A percentile compares a stretch with the other conserved stretches of the same genome.
These are phyloP conservation scores for Pyronema omphalodes DNA, from an alignment of 495 filamentous ascomycete genomes.

Conservation along the genomic window DNA sequence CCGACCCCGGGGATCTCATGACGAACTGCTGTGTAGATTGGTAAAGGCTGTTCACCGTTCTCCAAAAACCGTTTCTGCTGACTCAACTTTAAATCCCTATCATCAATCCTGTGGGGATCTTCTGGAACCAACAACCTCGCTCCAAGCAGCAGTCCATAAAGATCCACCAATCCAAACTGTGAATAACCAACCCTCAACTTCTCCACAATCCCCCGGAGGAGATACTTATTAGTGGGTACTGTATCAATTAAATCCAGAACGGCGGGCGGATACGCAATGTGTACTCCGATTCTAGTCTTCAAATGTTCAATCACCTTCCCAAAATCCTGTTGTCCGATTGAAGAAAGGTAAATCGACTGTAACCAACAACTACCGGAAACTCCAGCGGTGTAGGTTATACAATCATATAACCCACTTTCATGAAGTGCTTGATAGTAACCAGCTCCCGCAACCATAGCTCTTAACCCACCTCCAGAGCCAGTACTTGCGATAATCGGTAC, in stretches of 20 bases:
- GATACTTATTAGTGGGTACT: conserved; percentile 79
- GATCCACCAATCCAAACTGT: conserved; percentile 75
- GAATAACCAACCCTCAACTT: conserved; percentile 71
- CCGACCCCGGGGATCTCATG: conserved; percentile 76
- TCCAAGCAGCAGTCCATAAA: conserved; percentile 73
- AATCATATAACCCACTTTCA: conserved; percentile 79
- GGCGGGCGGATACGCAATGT: conserved; percentile 79
- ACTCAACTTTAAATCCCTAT: conserved; percentile 70
- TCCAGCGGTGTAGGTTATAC: conserved; percentile 81
- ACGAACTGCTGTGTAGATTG: conserved; percentile 85
- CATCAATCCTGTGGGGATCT: conserved; percentile 57
- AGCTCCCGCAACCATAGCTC: conserved; percentile 75
- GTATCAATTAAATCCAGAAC: conserved; percentile 58
- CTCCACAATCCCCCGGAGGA: conserved; percentile 74
- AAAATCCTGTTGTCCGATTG: conserved; percentile 45
- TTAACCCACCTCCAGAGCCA: conserved; percentile 76
- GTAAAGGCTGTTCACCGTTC: conserved; percentile 63
- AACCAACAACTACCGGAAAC: conserved; percentile 94
- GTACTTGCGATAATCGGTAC: conserved; percentile 84
- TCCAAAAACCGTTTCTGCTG: conserved; percentile 55
- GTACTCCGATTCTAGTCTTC: conserved; percentile 62
- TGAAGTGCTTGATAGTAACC: conserved; percentile 64
- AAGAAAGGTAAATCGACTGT: conserved; percentile 76
- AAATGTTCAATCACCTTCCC: conserved; percentile 58
- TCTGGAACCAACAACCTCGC: conserved; percentile 69